These are phyloP conservation scores for Microascus cirrosus DNA, from an alignment of 2,329 filamentous ascomycete species.

Conservation along the genomic window DNA sequence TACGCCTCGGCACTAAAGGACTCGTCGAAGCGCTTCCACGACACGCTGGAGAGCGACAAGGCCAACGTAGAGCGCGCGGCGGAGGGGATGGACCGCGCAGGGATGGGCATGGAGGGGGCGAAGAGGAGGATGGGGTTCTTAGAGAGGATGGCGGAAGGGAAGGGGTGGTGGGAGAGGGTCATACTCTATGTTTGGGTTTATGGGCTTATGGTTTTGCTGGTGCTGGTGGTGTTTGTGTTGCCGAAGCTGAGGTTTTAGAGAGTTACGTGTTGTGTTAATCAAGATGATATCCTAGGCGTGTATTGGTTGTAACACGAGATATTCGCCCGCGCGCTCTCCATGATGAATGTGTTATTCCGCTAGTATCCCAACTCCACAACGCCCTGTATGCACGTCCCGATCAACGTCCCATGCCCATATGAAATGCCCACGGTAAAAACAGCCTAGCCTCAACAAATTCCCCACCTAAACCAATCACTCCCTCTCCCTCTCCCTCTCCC, in stretches of 20 bases:
- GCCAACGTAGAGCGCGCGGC: slow-evolving; percentile 60
- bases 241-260: slow-evolving; percentile 78
- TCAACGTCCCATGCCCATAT: not conserved
- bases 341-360: not conserved
- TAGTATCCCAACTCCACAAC: not conserved
- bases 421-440: not conserved
- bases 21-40: slow-evolving; percentile 60
- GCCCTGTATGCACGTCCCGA: not conserved
- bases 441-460: not conserved
- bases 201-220: slow-evolving; percentile 64
- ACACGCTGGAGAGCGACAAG: slow-evolving; percentile 60
- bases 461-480: not conserved
- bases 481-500: not conserved
- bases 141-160: slow-evolving; percentile 72
- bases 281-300: not conserved
- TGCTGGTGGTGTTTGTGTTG: slow-evolving; percentile 73
- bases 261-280: too few relatives aligned
- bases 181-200: slow-evolving; percentile 78
- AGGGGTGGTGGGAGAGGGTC: slow-evolving; percentile 77
- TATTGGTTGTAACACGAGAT: not conserved
- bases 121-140: slow-evolving; percentile 67
- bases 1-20: slow-evolving; percentile 71
- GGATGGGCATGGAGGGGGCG: slow-evolving; percentile 64
- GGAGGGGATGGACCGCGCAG: slow-evolving; percentile 66
- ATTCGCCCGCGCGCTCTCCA: not conserved